phyloP scores from a whole-genome alignment of 805 yeast genomes.

The Yarrowia yakushimensis region DNA sequence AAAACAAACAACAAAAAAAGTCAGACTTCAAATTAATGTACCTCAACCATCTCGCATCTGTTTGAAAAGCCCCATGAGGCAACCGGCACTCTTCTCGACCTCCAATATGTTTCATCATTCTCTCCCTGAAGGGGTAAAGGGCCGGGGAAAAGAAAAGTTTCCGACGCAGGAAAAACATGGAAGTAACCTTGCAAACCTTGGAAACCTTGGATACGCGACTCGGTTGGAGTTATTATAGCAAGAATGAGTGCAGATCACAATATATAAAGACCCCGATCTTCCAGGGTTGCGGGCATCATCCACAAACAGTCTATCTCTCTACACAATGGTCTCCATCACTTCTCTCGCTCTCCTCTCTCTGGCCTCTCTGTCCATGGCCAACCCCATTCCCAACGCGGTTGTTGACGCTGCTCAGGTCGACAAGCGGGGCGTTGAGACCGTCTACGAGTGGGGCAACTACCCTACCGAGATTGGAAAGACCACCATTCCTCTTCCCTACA shows the following conservation, averaged over 20 bases:
- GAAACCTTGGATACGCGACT: background rate
- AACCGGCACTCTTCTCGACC: no score
- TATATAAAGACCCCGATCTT: background rate
- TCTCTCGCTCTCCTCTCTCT: background rate
- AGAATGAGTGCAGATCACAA: background rate
- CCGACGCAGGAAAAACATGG: background rate
- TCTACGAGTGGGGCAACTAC: conserved; percentile 20
- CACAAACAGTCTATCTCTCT: background rate
- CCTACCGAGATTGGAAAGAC: conserved; percentile 1
- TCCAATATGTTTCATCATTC: background rate
- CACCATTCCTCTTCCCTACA: conserved; percentile 13
- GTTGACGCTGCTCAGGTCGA: background rate
- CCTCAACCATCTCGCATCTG: background rate
- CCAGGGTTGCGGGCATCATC: background rate
- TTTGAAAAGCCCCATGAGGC: no score
- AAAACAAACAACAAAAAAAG: no score
- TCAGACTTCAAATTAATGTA: background rate
- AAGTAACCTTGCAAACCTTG: background rate
- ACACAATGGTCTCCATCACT: conserved; percentile 1
- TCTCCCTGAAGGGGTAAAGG: background rate
- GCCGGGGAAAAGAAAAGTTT: background rate
- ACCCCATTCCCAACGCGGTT: background rate
- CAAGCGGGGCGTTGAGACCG: conserved; percentile 5
- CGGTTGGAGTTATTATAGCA: background rate
- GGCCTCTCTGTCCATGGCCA: background rate